Conservation (phyloP, 768 basidiomycete genomes). For the Steccherinum ochraceum region DNA sequence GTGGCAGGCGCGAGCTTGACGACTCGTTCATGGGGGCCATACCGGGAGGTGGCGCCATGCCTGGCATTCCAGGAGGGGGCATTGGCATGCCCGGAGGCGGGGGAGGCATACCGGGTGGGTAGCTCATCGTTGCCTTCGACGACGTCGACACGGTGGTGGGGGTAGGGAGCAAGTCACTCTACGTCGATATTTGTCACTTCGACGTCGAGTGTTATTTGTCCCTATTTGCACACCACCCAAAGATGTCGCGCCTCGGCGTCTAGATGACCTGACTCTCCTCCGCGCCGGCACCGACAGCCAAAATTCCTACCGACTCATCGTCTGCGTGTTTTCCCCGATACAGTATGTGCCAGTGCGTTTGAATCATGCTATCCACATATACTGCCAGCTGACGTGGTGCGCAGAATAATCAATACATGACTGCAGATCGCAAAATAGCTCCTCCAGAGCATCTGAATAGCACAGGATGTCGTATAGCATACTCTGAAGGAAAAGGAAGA, state of each 20-base stretch:
- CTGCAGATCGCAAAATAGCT: background rate
- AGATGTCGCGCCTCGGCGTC: too few species aligned
- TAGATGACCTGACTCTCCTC: background rate
- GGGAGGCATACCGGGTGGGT: conserved; percentile 49
- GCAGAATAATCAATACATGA: too few species aligned
- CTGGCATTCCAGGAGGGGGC: conserved; percentile 34
- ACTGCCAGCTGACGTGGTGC: background rate
- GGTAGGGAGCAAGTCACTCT: background rate
- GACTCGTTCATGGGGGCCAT: conserved; percentile 28
- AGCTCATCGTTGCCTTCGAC: conserved; percentile 39
- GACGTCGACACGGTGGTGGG: conserved; percentile 20
- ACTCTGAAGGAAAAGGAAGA: conserved; percentile 44
- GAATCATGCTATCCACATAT: background rate
- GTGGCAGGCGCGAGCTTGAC: conserved; percentile 39
- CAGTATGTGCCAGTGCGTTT: background rate
- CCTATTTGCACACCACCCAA: background rate
- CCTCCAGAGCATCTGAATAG: conserved; percentile 34
- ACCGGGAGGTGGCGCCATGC: conserved; percentile 28
- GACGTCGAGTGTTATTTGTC: background rate
- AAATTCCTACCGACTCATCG: too few species aligned
- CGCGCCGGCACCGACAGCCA: background rate
- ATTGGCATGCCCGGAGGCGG: conserved; percentile 37
- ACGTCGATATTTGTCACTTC: background rate
- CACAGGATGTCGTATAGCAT: conserved; percentile 41
- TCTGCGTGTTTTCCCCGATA: background rate